Percentiles rank a stretch among this genome's conserved stretches.
Evolutionary conservation across 2,329 filamentous ascomycete genomes (phyloP).

Genomic region (Fusarium sp.): DNA sequence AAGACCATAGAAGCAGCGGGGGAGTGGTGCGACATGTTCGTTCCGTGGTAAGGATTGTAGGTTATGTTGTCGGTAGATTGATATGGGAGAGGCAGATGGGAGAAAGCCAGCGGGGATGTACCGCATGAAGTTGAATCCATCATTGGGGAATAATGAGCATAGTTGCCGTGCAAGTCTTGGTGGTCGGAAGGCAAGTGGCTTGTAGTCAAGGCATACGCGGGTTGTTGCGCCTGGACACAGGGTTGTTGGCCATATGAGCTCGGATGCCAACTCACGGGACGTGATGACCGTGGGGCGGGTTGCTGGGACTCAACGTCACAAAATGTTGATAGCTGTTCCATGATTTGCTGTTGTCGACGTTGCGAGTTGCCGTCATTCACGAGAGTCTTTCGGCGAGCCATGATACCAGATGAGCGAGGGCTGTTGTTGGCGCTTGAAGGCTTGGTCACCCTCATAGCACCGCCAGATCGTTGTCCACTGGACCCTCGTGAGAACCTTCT

Average conservation of each 20-base stretch:
- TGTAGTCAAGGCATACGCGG: constrained; percentile 51
- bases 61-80: constrained; percentile 48
- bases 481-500: constrained; percentile 59
- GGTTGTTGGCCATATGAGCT: constrained; percentile 59
- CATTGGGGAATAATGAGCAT: constrained; percentile 59
- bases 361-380: constrained; percentile 59
- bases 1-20: constrained; percentile 40
- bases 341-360: constrained; percentile 56
- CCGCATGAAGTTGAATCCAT: constrained; percentile 65
- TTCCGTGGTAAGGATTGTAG: constrained; percentile 52
- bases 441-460: constrained; percentile 68
- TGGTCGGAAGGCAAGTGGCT: constrained; percentile 50
- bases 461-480: constrained; percentile 58
- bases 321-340: constrained; percentile 51
- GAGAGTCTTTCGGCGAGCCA: constrained; percentile 63
- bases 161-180: constrained; percentile 51
- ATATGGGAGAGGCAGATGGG: constrained; percentile 61
- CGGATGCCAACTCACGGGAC: constrained; percentile 81
- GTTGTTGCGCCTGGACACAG: constrained; percentile 49
- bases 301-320: constrained; percentile 36
- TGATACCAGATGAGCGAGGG: constrained; percentile 61
- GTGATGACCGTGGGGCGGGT: constrained; percentile 48
- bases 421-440: constrained; percentile 74
- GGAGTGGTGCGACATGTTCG: constrained; percentile 46
- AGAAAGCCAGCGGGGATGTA: constrained; percentile 65